Percentiles rank a stretch among this genome's conserved stretches.
phyloP scores from a whole-genome alignment of 345 rosid species.

The Brassica juncea region DNA sequence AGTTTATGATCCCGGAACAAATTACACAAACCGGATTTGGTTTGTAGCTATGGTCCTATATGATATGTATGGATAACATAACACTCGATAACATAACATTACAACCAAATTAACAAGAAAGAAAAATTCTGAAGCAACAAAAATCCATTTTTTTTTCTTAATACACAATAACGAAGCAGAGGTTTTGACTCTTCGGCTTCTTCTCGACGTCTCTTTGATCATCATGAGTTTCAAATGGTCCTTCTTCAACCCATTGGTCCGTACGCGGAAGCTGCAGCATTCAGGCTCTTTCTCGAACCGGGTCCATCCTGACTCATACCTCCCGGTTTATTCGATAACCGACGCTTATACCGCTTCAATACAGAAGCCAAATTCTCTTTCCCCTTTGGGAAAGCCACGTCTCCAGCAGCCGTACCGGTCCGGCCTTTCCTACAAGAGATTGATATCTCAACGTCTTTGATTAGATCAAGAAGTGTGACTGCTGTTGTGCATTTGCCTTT shows the following conservation, averaged over 20 bases:
- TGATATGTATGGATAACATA: constrained; percentile 22
- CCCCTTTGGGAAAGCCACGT: constrained; percentile 93
- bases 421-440: constrained; percentile 90
- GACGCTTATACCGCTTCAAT: constrained; percentile 89
- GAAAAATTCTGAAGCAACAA: constrained; percentile 39
- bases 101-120: constrained; percentile 28
- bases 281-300: constrained; percentile 47
- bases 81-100: constrained; percentile 25
- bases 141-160: constrained; percentile 26
- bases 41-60: constrained; percentile 39
- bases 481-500: constrained; percentile 82
- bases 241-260: constrained; percentile 35
- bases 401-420: constrained; percentile 94
- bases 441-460: constrained; percentile 91
- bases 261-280: constrained; percentile 25
- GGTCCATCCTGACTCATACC: constrained; percentile 44
- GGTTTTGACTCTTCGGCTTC: constrained; percentile 33
- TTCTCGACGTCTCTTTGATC: constrained; percentile 18
- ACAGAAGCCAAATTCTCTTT: constrained; percentile 97
- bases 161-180: constrained; percentile 41
- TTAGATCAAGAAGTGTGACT: constrained; percentile 59
- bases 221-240: constrained; percentile 6
- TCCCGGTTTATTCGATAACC: constrained; percentile 59
- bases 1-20: constrained; percentile 20
- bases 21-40: constrained; percentile 38